Conservation (phyloP, 129 eudicot genomes). For the Tanacetum coccineum region DNA sequence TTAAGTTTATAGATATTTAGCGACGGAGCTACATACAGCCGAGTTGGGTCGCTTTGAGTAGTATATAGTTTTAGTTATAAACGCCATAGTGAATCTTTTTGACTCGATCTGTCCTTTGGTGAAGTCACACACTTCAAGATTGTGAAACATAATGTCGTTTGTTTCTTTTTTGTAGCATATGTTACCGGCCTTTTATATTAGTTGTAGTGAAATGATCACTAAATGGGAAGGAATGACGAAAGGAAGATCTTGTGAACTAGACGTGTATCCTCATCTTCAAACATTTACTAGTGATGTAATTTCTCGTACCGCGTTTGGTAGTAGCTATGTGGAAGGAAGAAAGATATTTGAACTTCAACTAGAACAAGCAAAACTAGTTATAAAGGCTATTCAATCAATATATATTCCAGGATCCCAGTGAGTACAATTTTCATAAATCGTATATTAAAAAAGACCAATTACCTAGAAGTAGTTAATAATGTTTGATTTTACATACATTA, state of each 20-base stretch:
- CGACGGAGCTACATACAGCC: too few relatives aligned
- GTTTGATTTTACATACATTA: background rate
- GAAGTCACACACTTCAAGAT: too few relatives aligned
- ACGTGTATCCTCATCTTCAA: conserved; percentile 40
- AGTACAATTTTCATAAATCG: background rate
- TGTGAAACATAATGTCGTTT: background rate
- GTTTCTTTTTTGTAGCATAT: conserved; percentile 30
- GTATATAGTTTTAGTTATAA: too few relatives aligned
- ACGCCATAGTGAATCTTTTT: too few relatives aligned
- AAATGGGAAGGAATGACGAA: conserved; percentile 42
- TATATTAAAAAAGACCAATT: too few relatives aligned
- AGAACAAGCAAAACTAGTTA: conserved; percentile 31
- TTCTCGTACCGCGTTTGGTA: conserved; percentile 59
- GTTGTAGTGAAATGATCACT: conserved; percentile 34
- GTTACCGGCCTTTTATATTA: conserved; percentile 40
- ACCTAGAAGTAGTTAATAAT: background rate
- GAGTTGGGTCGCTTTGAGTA: too few relatives aligned
- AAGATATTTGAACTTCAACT: conserved; percentile 47
- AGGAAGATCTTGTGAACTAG: conserved; percentile 36
- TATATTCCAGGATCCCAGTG: conserved; percentile 56
- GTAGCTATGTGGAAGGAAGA: conserved; percentile 43
- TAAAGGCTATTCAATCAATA: background rate
- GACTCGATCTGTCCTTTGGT: too few relatives aligned
- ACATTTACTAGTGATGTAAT: conserved; percentile 44
- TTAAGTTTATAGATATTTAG: background rate